Evolutionary conservation across 2,329 filamentous ascomycete genomes (phyloP).

Genomic region (Uncinocarpus reesii): DNA sequence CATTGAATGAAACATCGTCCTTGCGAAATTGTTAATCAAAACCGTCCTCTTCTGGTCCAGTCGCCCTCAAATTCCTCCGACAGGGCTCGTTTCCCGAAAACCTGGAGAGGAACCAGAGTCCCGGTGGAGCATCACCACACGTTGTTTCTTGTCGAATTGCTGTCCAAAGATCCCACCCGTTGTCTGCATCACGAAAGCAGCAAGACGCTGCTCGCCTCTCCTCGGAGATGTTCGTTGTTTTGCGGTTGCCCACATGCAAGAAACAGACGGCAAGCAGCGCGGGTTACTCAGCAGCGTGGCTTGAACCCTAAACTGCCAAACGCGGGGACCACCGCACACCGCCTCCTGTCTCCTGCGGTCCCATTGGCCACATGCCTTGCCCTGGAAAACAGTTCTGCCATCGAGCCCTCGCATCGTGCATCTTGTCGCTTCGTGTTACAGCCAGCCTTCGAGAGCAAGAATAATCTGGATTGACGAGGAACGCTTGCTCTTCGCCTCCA

Average conservation of each 20-base stretch:
- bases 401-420: not conserved
- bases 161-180: no score
- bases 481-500: not conserved
- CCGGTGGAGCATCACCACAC: no score
- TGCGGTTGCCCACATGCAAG: not conserved
- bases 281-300: not conserved
- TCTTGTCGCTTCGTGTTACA: not conserved
- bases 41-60: no score
- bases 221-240: not conserved
- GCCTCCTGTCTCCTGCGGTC: not conserved
- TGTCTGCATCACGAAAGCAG: no score
- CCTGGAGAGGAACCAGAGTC: no score
- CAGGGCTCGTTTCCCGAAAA: no score
- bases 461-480: no score
- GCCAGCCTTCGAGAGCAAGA: not conserved
- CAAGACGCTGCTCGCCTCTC: no score
- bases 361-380: not conserved
- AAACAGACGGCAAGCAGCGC: not conserved
- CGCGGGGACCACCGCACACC: slow-evolving; percentile 1
- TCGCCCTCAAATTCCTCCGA: no score
- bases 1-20: no score
- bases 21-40: no score
- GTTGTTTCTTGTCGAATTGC: no score
- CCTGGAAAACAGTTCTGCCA: slow-evolving; percentile 2
- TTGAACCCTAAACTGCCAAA: slow-evolving; percentile 2